These are phyloP conservation scores for Pleurozium schreberi DNA, from an alignment of 225 moss, liverwort and hornwort species.

Conservation along the genomic window DNA sequence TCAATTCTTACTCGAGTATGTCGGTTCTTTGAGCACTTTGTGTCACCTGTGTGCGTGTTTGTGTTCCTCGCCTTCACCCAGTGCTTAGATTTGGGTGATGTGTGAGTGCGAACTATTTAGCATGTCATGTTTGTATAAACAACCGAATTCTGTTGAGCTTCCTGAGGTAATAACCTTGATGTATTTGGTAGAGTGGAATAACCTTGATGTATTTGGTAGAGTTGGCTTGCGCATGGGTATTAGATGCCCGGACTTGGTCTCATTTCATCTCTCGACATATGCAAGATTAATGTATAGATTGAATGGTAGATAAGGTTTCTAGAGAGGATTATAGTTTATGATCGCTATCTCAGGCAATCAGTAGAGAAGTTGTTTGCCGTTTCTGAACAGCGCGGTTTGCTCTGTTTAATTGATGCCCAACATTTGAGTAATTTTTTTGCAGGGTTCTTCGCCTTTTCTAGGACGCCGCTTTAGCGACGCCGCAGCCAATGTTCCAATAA, in stretches of 20 bases:
- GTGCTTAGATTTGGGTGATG: not conserved
- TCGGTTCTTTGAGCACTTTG: not conserved
- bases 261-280: not conserved
- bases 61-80: not conserved
- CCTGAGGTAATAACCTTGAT: not conserved
- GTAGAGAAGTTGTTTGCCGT: not conserved
- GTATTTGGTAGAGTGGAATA: not conserved
- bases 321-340: not conserved
- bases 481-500: slow-evolving; percentile 90
- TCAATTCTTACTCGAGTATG: not conserved
- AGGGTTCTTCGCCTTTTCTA: slow-evolving; percentile 44
- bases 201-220: not conserved
- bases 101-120: not conserved
- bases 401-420: slow-evolving; percentile 1
- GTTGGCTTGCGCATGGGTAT: not conserved
- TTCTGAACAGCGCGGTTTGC: not conserved
- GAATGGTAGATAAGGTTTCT: not conserved
- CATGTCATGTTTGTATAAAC: not conserved
- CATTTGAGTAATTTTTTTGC: slow-evolving; percentile 2
- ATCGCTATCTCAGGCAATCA: not conserved
- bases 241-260: not conserved
- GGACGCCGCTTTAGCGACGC: slow-evolving; percentile 94
- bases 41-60: not conserved
- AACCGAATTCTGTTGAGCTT: not conserved
- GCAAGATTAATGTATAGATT: not conserved